Conservation (phyloP, 176 grass and related monocot genomes). For the Puccinellia tenuiflora region DNA sequence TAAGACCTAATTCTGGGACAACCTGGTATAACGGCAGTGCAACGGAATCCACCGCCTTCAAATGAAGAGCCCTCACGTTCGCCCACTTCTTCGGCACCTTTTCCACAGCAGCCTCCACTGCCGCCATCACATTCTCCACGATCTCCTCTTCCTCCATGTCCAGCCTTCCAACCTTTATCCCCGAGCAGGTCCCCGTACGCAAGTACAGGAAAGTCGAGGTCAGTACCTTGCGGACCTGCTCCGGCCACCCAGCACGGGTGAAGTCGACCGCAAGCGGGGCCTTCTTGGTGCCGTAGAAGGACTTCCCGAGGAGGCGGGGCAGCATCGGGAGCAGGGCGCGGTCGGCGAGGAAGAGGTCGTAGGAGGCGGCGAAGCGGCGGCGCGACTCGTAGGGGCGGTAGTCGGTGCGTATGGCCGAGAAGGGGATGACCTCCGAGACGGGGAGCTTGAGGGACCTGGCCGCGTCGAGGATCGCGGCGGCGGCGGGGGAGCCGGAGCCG, state of each 20-base stretch:
- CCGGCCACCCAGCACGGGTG: conserved; percentile 57
- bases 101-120: conserved; percentile 38
- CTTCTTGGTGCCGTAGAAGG: conserved; percentile 83
- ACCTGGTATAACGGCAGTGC: conserved; percentile 72
- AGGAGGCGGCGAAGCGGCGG: conserved; percentile 54
- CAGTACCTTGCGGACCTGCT: conserved; percentile 59
- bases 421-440: conserved; percentile 49
- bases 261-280: conserved; percentile 52
- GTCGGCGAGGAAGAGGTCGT: conserved; percentile 89
- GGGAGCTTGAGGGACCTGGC: conserved; percentile 49
- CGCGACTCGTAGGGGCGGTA: conserved; percentile 73
- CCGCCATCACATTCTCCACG: conserved; percentile 56
- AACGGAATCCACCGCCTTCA: conserved; percentile 59
- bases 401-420: conserved; percentile 66
- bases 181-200: conserved; percentile 53
- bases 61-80: conserved; percentile 61
- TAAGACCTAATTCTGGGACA: conserved; percentile 62
- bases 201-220: conserved; percentile 61
- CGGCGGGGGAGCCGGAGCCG: conserved; percentile 13
- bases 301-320: conserved; percentile 72
- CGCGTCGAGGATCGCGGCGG: conserved; percentile 35
- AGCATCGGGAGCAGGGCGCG: conserved; percentile 71
- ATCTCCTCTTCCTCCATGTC: conserved; percentile 63
- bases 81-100: conserved; percentile 80
- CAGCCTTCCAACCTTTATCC: conserved; percentile 69